These are phyloP conservation scores for Bromus sterilis DNA, from an alignment of 176 grass and related monocot genomes.

Conservation along the genomic window DNA sequence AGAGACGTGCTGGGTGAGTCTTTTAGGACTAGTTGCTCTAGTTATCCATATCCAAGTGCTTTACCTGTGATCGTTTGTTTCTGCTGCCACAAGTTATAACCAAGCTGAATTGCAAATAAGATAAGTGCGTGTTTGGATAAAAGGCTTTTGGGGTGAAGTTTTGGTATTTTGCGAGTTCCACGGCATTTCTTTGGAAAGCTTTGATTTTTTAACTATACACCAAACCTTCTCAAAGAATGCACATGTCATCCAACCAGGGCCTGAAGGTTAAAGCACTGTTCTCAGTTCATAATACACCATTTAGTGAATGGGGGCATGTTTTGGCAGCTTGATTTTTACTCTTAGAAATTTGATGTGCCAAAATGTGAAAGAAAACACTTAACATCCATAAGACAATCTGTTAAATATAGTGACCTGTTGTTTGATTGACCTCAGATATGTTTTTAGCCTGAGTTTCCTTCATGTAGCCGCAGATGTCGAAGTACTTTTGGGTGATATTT, in stretches of 20 bases:
- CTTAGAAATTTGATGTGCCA: background rate
- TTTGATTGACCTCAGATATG: background rate
- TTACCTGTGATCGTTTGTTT: background rate
- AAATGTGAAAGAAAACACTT: background rate
- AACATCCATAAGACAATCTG: background rate
- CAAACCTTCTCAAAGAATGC: background rate
- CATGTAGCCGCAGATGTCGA: background rate
- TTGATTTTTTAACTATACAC: background rate
- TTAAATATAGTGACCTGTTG: background rate
- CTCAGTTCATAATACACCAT: background rate
- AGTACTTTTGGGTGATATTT: background rate
- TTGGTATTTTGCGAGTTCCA: background rate
- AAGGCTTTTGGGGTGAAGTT: background rate
- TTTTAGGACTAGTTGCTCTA: background rate
- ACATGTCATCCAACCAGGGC: background rate
- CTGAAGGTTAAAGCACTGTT: background rate
- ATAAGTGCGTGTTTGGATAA: background rate
- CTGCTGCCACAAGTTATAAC: background rate
- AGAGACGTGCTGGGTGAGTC: conserved; percentile 65
- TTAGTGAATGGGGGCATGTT: background rate
- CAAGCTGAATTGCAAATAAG: background rate
- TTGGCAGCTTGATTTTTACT: background rate
- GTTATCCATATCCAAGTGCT: background rate
- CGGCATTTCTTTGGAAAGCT: background rate
- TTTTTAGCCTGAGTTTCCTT: background rate